Evolutionary conservation across 495 filamentous ascomycete genomes (phyloP).

Genomic region (Parathielavia appendiculata): DNA sequence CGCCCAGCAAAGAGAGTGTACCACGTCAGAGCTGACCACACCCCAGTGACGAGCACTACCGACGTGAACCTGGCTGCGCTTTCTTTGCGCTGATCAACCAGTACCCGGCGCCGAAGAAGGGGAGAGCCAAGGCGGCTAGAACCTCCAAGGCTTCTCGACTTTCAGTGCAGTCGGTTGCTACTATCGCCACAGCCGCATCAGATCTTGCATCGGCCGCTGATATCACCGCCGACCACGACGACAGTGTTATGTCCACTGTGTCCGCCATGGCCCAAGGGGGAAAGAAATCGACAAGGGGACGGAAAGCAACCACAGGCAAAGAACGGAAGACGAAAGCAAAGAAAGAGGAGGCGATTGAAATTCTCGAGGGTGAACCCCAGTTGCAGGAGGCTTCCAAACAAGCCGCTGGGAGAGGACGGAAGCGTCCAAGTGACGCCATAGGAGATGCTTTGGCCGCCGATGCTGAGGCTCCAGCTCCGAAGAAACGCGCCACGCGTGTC

Average conservation of each 20-base stretch:
- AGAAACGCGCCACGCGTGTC: conserved; percentile 59
- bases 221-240: conserved; percentile 54
- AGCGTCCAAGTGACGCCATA: conserved; percentile 60
- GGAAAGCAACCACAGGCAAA: conserved; percentile 32
- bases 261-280: conserved; percentile 51
- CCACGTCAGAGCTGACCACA: conserved; percentile 20
- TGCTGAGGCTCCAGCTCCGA: conserved; percentile 53
- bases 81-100: conserved; percentile 64
- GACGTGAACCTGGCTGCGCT: conserved; percentile 68
- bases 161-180: conserved; percentile 63
- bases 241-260: conserved; percentile 60
- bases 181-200: conserved; percentile 48
- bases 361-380: conserved; percentile 40
- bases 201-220: conserved; percentile 48
- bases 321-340: conserved; percentile 51
- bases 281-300: conserved; percentile 44
- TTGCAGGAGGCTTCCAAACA: conserved; percentile 36
- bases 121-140: conserved; percentile 50
- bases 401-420: conserved; percentile 49
- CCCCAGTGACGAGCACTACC: conserved; percentile 74
- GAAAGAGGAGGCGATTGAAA: conserved; percentile 56
- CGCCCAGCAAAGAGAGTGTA: conserved; percentile 15
- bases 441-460: conserved; percentile 39
- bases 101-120: conserved; percentile 45
- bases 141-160: conserved; percentile 65